phyloP scores from a whole-genome alignment of 2,329 filamentous ascomycete genomes.

The Trichoderma citrinoviride region DNA sequence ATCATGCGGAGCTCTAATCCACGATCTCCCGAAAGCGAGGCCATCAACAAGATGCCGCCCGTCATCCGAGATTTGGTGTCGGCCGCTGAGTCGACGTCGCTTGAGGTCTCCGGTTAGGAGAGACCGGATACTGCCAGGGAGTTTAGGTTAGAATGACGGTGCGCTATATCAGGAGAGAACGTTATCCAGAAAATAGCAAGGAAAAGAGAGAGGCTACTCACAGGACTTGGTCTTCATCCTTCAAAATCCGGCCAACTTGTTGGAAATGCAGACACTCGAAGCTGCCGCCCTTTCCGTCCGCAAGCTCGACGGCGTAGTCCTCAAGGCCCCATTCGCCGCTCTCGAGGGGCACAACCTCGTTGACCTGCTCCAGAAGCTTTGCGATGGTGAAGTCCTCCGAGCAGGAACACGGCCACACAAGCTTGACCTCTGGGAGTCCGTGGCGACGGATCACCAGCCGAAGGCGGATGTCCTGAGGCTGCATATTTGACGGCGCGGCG shows the following conservation, averaged over 20 bases:
- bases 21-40: constrained; percentile 75
- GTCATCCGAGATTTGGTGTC: constrained; percentile 75
- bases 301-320: constrained; percentile 81
- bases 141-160: not conserved
- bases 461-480: constrained; percentile 57
- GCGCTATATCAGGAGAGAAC: too few relatives aligned
- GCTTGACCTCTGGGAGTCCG: constrained; percentile 66
- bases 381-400: constrained; percentile 66
- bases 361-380: constrained; percentile 73
- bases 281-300: constrained; percentile 50
- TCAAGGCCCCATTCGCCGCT: constrained; percentile 80
- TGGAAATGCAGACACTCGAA: constrained; percentile 91
- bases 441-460: constrained; percentile 71
- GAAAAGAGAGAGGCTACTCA: constrained; percentile 44
- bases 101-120: constrained; percentile 72
- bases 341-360: constrained; percentile 78
- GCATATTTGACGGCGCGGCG: not conserved
- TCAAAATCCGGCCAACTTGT: constrained; percentile 64
- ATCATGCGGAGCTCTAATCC: constrained; percentile 56
- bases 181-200: not conserved
- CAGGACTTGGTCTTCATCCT: constrained; percentile 82
- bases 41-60: constrained; percentile 84
- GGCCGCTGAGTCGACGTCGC: constrained; percentile 68
- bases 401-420: constrained; percentile 66
- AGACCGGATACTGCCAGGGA: constrained; percentile 64